phyloP scores from a whole-genome alignment of 768 basidiomycete species.

The Pluteus cervinus region DNA sequence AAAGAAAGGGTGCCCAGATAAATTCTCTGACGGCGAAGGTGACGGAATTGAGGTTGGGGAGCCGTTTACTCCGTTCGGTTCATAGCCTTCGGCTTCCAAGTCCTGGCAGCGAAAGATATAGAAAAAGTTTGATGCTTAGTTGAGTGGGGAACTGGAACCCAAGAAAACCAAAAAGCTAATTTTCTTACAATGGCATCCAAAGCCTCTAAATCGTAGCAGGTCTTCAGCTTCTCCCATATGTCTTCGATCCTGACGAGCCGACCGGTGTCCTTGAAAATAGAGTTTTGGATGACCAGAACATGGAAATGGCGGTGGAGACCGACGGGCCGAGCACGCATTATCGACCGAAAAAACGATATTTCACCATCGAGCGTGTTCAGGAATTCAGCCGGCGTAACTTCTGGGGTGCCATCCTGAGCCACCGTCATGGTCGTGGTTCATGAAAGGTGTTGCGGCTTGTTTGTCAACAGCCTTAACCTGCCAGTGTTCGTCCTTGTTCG shows the following conservation, averaged over 20 bases:
- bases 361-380: conserved; percentile 77
- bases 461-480: no score
- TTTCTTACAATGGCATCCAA: conserved; percentile 61
- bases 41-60: conserved; percentile 51
- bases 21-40: conserved; percentile 65
- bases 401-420: no score
- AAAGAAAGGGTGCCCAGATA: conserved; percentile 67
- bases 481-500: no score
- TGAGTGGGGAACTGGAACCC: background rate
- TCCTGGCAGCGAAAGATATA: conserved; percentile 24
- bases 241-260: conserved; percentile 50
- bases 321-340: conserved; percentile 77
- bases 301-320: conserved; percentile 84
- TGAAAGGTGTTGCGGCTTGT: no score
- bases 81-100: conserved; percentile 36
- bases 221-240: conserved; percentile 70
- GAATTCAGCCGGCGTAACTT: no score
- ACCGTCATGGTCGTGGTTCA: no score
- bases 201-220: conserved; percentile 70
- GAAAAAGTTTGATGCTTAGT: no score
- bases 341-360: conserved; percentile 77
- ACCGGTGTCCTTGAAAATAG: conserved; percentile 68
- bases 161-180: background rate
- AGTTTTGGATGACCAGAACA: conserved; percentile 64
- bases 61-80: conserved; percentile 34